phyloP scores from a whole-genome alignment of 176 grass and related monocot species.

The Aegilops speltoides region DNA sequence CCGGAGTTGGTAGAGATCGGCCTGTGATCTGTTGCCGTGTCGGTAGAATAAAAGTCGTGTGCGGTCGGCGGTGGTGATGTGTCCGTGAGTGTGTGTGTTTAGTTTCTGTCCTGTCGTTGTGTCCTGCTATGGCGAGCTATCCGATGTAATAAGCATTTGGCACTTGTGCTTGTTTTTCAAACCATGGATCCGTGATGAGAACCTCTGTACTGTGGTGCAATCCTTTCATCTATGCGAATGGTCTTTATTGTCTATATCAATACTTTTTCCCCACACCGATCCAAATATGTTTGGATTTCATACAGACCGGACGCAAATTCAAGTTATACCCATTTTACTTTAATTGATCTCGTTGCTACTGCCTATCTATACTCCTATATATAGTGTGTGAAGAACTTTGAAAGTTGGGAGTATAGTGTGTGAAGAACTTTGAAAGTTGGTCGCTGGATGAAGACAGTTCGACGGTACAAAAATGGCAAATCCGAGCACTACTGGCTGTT shows the following conservation, averaged over 20 bases:
- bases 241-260: background rate
- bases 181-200: background rate
- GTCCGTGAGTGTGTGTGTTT: conserved; percentile 11
- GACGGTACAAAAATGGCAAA: no score
- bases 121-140: conserved; percentile 13
- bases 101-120: background rate
- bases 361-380: no score
- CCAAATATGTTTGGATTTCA: no score
- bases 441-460: no score
- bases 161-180: background rate
- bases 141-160: conserved; percentile 7
- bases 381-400: no score
- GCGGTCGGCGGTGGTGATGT: conserved; percentile 24
- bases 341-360: no score
- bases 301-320: no score
- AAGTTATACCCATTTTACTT: no score
- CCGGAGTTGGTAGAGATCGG: conserved; percentile 25
- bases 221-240: background rate
- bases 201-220: background rate
- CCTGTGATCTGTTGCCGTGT: conserved; percentile 22
- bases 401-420: no score
- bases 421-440: no score
- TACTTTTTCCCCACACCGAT: no score
- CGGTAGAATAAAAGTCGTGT: conserved; percentile 43
- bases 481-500: no score